phyloP scores from a whole-genome alignment of 2,329 filamentous ascomycete species.

The Fusarium caatingaense region DNA sequence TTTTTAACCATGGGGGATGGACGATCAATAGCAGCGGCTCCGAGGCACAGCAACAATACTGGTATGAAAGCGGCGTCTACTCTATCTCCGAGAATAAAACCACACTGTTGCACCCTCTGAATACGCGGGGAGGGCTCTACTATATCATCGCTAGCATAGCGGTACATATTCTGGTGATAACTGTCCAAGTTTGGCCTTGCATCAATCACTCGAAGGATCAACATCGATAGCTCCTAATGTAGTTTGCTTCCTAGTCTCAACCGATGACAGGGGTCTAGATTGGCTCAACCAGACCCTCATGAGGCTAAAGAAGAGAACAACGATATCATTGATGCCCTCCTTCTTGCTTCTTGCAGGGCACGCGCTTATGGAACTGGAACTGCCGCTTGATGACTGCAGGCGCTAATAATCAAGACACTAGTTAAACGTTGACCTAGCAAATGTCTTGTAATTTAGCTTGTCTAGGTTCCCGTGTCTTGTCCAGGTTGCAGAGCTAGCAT shows the following conservation, averaged over 20 bases:
- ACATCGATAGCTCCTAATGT: conserved; percentile 5
- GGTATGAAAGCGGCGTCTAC: not conserved
- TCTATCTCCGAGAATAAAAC: not conserved
- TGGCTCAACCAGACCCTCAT: not conserved
- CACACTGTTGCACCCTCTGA: not conserved
- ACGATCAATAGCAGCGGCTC: conserved; percentile 8
- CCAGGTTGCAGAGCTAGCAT: conserved; percentile 14
- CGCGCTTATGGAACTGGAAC: conserved; percentile 23
- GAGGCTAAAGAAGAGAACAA: not conserved
- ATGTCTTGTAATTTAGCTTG: conserved; percentile 9
- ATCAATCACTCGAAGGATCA: conserved; percentile 14
- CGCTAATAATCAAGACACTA: conserved; percentile 29
- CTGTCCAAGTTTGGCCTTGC: not conserved
- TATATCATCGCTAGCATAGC: not conserved
- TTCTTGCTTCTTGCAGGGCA: not conserved
- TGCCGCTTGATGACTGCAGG: conserved; percentile 21
- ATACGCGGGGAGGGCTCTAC: not conserved
- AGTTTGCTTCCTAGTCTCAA: conserved; percentile 21
- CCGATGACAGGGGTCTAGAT: conserved; percentile 5
- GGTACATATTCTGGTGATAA: not conserved
- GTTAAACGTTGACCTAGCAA: not conserved
- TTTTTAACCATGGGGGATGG: conserved; percentile 3
- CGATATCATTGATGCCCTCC: conserved; percentile 13
- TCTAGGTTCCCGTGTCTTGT: conserved; percentile 10
- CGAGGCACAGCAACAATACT: conserved; percentile 22